Base-by-base conservation (phyloP, 1,284 basidiomycete genomes). In the Pulveroboletus sp. region DNA sequence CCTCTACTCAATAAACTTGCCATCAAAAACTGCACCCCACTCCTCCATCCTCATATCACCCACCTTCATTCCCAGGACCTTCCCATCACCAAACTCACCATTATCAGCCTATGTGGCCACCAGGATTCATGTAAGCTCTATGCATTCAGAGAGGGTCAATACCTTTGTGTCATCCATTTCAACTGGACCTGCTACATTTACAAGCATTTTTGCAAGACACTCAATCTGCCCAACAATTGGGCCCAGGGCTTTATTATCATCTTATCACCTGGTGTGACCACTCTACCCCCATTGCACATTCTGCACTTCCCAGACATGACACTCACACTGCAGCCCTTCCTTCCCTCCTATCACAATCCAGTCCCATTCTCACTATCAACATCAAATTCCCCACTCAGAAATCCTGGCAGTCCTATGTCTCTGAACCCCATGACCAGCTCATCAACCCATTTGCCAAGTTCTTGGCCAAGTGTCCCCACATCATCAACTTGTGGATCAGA, bases 101-200 rank as follows among this genome's bases (percentile, higher is more conserved):
- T 76, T 53, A 0, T 61, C 26, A 64, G 70, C 43, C 32, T 72
- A 6, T 68, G 66, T 8, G 61, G 58, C n/a, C 60, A 58, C 10
- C 54, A 64, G 36, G 63, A 69, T 17, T 44, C 53, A 4, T 56
- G 61, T 8, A 66, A 71, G 24, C 54, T 61, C 9, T 61, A 52
- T 12, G 58, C 61, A 3, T 68, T 75, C 36, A 70, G 65, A n/a
- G 65, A 64, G 40, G 75, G 64, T 2, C 63, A 65, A 21, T 64
- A 61, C 8, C 69, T 77, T 19, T 69, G 69, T 43, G 63, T 66
- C 26, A 64, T 76, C 26, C 70, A 68, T 49, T 68, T 76, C 56
- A 75, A 76, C 57, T 66, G 65, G 48, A 73, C 73, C 3, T 76
- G 75, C 21, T 73, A 73, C 56, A 68, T 76, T n/a, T 73, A 76